Evolutionary conservation across 345 rosid species (phyloP).

Genomic region (Rhodomyrtus tomentosa): DNA sequence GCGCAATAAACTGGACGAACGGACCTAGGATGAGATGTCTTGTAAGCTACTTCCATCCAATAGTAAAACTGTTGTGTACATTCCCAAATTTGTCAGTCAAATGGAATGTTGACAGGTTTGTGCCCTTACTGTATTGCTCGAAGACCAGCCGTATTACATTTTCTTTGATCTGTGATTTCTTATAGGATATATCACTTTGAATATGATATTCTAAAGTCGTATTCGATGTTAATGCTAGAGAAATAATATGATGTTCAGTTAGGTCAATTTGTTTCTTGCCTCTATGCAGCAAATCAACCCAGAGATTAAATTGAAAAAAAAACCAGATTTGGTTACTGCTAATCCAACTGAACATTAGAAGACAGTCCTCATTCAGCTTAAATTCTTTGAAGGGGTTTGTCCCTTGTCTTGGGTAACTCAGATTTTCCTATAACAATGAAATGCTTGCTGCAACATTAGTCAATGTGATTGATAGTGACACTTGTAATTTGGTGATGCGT

Average conservation of each 20-base stretch:
- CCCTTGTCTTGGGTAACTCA: not conserved
- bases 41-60: not conserved
- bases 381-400: not conserved
- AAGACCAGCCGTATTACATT: not conserved
- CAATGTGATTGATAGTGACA: not conserved
- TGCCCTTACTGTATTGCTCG: not conserved
- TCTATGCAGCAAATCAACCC: not conserved
- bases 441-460: not conserved
- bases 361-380: not conserved
- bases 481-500: not conserved
- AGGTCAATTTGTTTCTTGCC: not conserved
- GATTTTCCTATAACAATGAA: not conserved
- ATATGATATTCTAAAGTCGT: not conserved
- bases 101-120: not conserved
- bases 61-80: not conserved
- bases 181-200: not conserved
- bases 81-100: not conserved
- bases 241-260: not conserved
- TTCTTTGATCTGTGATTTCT: not conserved
- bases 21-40: not conserved
- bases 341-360: not conserved
- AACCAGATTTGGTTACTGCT: not conserved
- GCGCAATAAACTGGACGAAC: not conserved
- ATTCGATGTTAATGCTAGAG: not conserved
- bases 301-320: not conserved